Evolutionary conservation across 2,329 filamentous ascomycete genomes (phyloP).

Genomic region (Cordyceps farinosa): DNA sequence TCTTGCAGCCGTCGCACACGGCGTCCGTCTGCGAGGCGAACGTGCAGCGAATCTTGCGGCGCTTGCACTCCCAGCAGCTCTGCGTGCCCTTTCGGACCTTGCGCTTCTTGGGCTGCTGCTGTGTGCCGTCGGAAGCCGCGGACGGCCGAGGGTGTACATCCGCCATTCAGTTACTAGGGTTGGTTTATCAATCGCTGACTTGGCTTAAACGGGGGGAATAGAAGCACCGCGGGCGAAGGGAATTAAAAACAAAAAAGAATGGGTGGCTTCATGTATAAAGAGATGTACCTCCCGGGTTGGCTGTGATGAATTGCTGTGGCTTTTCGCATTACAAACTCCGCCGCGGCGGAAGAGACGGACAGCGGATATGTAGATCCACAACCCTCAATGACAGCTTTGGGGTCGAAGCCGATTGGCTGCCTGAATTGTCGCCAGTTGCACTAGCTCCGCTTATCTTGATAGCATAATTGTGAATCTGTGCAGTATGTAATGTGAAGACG

Average conservation of each 20-base stretch:
- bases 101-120: conserved; percentile 24
- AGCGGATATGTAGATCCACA: background rate
- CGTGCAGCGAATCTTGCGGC: conserved; percentile 52
- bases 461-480: background rate
- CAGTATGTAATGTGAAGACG: too few species aligned
- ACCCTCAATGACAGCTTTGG: background rate
- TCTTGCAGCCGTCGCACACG: conserved; percentile 43
- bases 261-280: background rate
- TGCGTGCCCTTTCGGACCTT: conserved; percentile 54
- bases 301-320: background rate
- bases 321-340: conserved; percentile 10
- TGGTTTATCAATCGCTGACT: background rate
- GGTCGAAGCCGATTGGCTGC: conserved; percentile 5
- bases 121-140: background rate
- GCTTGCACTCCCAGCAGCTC: conserved; percentile 59
- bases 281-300: background rate
- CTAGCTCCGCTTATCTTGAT: background rate
- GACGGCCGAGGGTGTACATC: background rate
- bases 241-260: background rate
- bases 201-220: background rate
- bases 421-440: background rate
- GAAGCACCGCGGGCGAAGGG: background rate
- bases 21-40: conserved; percentile 38
- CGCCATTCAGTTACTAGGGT: background rate
- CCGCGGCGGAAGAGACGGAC: conserved; percentile 8